Evolutionary conservation across 345 rosid species (phyloP).

Genomic region (Eucalyptus grandis): DNA sequence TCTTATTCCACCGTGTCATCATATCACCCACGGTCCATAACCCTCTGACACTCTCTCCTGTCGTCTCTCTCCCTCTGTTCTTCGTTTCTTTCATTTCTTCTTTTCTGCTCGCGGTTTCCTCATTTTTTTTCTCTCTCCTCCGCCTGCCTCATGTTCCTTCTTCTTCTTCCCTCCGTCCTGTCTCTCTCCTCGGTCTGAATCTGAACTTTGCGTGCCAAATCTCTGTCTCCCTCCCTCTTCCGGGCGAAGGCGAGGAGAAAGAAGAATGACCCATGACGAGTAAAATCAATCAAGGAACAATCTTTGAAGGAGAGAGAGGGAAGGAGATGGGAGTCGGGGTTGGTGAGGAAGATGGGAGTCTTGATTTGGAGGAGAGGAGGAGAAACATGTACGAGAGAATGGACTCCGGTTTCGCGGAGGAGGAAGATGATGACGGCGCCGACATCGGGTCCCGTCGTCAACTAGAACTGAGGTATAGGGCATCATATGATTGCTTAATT

Average conservation of each 20-base stretch:
- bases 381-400: conserved; percentile 4
- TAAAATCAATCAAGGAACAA: neutral
- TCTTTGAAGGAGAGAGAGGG: neutral
- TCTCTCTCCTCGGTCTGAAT: neutral
- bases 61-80: no score
- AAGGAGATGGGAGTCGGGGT: conserved; percentile 3
- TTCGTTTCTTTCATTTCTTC: no score
- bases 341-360: neutral
- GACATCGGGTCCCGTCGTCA: neutral
- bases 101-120: no score
- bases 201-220: neutral
- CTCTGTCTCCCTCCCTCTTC: neutral
- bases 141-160: no score
- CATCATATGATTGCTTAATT: no score
- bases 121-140: no score
- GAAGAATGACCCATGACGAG: neutral
- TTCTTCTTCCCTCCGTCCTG: no score
- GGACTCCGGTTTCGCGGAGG: neutral
- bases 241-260: neutral
- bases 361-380: neutral
- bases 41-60: no score
- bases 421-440: neutral
- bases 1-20: no score
- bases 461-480: no score
- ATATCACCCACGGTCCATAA: no score